A percentile compares a stretch with the other conserved stretches of the same genome.
Evolutionary conservation across 345 rosid species (phyloP).

Genomic region (Camelina neglecta): DNA sequence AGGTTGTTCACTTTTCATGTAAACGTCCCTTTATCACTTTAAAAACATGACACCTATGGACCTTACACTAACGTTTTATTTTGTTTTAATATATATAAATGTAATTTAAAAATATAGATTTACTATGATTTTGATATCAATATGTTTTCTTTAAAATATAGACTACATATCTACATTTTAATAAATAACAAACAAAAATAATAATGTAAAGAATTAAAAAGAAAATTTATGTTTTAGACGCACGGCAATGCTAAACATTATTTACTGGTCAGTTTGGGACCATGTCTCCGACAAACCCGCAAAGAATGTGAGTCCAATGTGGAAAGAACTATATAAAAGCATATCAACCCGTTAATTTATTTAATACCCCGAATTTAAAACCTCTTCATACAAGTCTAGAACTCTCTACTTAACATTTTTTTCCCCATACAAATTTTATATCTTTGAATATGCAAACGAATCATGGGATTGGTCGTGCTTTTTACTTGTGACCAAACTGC

Average conservation of each 20-base stretch:
- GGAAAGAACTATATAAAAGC: neutral
- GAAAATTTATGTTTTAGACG: neutral
- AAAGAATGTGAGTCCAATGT: neutral
- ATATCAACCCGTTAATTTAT: neutral
- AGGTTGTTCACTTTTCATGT: neutral
- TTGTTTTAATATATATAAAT: neutral
- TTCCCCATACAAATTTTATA: neutral
- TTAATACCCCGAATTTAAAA: neutral
- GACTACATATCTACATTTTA: neutral
- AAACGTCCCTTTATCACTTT: neutral
- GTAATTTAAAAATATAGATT: neutral
- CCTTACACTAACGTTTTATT: neutral
- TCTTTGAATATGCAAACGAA: neutral
- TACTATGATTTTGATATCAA: neutral
- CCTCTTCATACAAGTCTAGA: neutral
- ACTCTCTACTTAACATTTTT: neutral
- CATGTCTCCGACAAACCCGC: neutral
- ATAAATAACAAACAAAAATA: neutral
- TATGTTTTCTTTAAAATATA: neutral
- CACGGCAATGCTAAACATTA: neutral
- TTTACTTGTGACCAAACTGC: slow-evolving; percentile 7
- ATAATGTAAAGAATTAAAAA: neutral
- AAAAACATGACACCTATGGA: neutral
- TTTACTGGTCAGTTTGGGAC: neutral
- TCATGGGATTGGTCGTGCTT: neutral